These are phyloP conservation scores for Microcyclosporella mali DNA, from an alignment of 2,329 filamentous ascomycete genomes.

Conservation along the genomic window DNA sequence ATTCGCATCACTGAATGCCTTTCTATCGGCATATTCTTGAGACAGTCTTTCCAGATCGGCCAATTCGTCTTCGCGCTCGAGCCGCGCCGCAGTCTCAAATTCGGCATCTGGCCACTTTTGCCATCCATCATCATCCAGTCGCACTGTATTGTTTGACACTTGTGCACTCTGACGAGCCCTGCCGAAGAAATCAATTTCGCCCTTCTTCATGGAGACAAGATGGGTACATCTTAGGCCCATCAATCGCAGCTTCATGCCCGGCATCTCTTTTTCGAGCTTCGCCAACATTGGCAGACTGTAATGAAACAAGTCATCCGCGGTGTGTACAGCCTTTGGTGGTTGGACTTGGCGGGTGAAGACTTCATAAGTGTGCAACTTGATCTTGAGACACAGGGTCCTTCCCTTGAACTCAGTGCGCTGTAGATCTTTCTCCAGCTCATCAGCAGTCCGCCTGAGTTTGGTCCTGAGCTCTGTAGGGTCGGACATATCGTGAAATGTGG, in stretches of 20 bases:
- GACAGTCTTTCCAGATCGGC: slow-evolving; percentile 57
- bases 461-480: slow-evolving; percentile 62
- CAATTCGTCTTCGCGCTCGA: slow-evolving; percentile 56
- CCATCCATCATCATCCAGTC: slow-evolving; percentile 51
- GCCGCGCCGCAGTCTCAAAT: slow-evolving; percentile 55
- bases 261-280: slow-evolving; percentile 78
- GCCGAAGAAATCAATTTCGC: slow-evolving; percentile 75
- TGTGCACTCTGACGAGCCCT: slow-evolving; percentile 31
- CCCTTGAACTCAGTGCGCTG: slow-evolving; percentile 75
- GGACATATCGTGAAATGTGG: slow-evolving; percentile 77
- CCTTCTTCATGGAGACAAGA: slow-evolving; percentile 77
- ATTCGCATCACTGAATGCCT: slow-evolving; percentile 13
- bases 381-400: slow-evolving; percentile 82
- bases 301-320: slow-evolving; percentile 76
- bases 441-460: slow-evolving; percentile 73
- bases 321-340: slow-evolving; percentile 63
- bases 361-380: slow-evolving; percentile 92
- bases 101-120: slow-evolving; percentile 64
- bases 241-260: slow-evolving; percentile 69
- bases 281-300: slow-evolving; percentile 74
- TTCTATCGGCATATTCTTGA: slow-evolving; percentile 46
- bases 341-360: slow-evolving; percentile 77
- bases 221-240: slow-evolving; percentile 88
- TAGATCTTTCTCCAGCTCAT: slow-evolving; percentile 83
- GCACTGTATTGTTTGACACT: slow-evolving; percentile 21